Evolutionary conservation across 2,329 filamentous ascomycete species (phyloP).

Genomic region (Ophiostoma quercus): DNA sequence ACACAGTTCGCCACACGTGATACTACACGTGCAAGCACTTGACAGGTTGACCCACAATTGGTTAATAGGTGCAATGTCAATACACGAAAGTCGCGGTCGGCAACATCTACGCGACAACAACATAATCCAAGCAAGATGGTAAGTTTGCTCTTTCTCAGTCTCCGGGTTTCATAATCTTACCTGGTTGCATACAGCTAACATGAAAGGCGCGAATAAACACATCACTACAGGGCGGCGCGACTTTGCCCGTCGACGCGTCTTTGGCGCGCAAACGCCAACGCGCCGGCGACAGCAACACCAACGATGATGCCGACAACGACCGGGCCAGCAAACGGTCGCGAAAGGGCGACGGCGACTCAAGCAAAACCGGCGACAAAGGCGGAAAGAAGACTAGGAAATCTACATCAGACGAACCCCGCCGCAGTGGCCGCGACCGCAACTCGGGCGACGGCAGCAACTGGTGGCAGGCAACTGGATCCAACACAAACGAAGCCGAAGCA

Average conservation of each 20-base stretch:
- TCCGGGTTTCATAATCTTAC: neutral
- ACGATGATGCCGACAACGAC: conserved; percentile 8
- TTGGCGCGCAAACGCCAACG: neutral
- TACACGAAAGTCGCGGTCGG: neutral
- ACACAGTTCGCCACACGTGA: neutral
- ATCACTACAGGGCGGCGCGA: conserved; percentile 15
- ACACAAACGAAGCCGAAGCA: neutral
- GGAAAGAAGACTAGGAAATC: neutral
- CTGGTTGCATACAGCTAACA: neutral
- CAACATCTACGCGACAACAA: conserved; percentile 11
- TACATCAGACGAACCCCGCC: conserved; percentile 13
- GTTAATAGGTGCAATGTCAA: neutral
- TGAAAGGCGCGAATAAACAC: conserved; percentile 22
- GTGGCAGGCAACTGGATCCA: conserved; percentile 7
- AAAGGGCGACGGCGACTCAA: neutral
- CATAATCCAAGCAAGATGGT: neutral
- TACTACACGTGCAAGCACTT: neutral
- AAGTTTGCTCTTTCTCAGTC: neutral
- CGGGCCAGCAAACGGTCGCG: conserved; percentile 20
- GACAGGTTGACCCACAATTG: neutral
- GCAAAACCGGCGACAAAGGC: neutral
- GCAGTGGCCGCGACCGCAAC: conserved; percentile 27
- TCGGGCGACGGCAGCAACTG: conserved; percentile 22
- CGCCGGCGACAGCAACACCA: conserved; percentile 2
- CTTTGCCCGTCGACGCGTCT: conserved; percentile 13